Evolutionary conservation across 73 alveolate species (phyloP), one percentile per base, ranked within the genome.

Genomic region (Effrenium voratum): DNA sequence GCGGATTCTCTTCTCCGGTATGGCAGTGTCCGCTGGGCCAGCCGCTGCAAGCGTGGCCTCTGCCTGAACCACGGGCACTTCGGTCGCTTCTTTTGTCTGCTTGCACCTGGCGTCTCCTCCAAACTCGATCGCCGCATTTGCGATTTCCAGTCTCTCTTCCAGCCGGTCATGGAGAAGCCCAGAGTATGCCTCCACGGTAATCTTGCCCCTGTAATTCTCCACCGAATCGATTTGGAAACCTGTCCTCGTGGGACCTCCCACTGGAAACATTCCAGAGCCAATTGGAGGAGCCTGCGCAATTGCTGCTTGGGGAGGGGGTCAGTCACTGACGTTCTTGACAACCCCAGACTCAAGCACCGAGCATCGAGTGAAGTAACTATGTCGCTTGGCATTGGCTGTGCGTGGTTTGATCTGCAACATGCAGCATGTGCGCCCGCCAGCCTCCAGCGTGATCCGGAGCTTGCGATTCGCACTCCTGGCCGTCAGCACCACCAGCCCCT

Each of bases 201-300:
- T 40, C 30, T 34, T 36, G 6, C 55, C 60, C 0, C 60, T 55
- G 26, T 77, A 77, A 60, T 60, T 77, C 88, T 77, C 88, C 10
- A 77, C 38, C 55, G 88, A 77, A 30, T 77, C 88, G 38, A 38
- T 43, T n/a, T 77, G 38, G 88, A 77, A 77, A 45, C 88, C 88
- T 40, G 41, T 77, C 60, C 38, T 77, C 0, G 88, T 77, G 15
- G 88, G 88, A 22, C 88, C 88, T 38, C 30, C 55, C 88, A 77
- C 55, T 60, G 38, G 38, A 60, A 77, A 77, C 34, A 70, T 22
- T 41, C 88, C 88, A n/a, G n/a, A n/a, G n/a, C n/a, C n/a, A n/a
- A n/a, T n/a, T n/a, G n/a, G n/a, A n/a, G n/a, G n/a, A n/a, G n/a
- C n/a, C n/a, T n/a, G n/a, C n/a, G n/a, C n/a, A n/a, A n/a, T n/a